These are phyloP conservation scores for Boletus mariae DNA, from an alignment of 1,284 basidiomycete species.

Conservation along the genomic window DNA sequence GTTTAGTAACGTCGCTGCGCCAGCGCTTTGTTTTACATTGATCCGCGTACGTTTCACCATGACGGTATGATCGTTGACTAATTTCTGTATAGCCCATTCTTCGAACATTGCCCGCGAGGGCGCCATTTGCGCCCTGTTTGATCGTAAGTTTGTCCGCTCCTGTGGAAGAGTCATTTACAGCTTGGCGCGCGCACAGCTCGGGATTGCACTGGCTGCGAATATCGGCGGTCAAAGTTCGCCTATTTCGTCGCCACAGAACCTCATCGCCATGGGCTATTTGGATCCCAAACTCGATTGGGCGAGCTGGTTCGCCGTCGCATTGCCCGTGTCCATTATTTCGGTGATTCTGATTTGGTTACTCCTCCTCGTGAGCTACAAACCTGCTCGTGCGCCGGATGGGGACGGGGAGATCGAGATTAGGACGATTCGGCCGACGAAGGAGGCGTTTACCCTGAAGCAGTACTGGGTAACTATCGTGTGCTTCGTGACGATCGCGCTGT, in stretches of 20 bases:
- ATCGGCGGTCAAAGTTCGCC: slow-evolving; percentile 97
- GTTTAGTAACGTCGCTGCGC: slow-evolving; percentile 90
- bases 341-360: slow-evolving; percentile 90
- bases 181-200: slow-evolving; percentile 57
- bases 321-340: slow-evolving; percentile 86
- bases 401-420: slow-evolving; percentile 82
- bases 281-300: slow-evolving; percentile 85
- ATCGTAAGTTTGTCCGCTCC: slow-evolving; percentile 57
- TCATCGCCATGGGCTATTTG: slow-evolving; percentile 91
- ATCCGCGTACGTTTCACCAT: slow-evolving; percentile 64
- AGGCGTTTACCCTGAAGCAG: slow-evolving; percentile 80
- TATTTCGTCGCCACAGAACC: slow-evolving; percentile 94
- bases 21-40: slow-evolving; percentile 96
- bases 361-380: slow-evolving; percentile 80
- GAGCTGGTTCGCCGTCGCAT: slow-evolving; percentile 90
- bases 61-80: background rate
- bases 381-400: slow-evolving; percentile 65
- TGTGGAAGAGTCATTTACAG: slow-evolving; percentile 3
- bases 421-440: slow-evolving; percentile 76
- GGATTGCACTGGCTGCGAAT: slow-evolving; percentile 95
- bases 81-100: slow-evolving; percentile 74
- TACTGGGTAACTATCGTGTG: slow-evolving; percentile 90
- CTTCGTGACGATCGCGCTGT: slow-evolving; percentile 82
- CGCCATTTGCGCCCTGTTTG: slow-evolving; percentile 86
- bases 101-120: slow-evolving; percentile 84